Evolutionary conservation across 2,329 filamentous ascomycete species (phyloP).

Genomic region (Aspergillus latus): DNA sequence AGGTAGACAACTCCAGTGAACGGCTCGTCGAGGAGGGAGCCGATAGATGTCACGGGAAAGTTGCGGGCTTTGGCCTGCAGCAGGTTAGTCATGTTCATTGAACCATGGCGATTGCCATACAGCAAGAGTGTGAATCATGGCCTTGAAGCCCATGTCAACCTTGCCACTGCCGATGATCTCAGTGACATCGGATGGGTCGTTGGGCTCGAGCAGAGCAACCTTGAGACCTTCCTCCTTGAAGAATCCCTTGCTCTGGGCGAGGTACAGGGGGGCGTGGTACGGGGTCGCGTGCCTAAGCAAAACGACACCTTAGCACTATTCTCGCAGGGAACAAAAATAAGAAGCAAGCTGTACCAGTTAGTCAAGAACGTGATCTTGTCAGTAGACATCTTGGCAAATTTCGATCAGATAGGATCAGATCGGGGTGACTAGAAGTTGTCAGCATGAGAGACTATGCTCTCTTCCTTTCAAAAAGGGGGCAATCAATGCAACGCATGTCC

Average conservation of each 20-base stretch:
- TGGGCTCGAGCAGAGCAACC: conserved; percentile 73
- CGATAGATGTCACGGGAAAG: conserved; percentile 71
- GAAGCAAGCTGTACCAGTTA: conserved; percentile 63
- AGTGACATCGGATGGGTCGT: conserved; percentile 78
- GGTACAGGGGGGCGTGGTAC: conserved; percentile 75
- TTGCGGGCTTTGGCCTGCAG: conserved; percentile 68
- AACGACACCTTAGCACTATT: conserved; percentile 27
- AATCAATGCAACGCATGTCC: conserved; percentile 71
- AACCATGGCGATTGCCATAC: conserved; percentile 40
- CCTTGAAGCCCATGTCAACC: conserved; percentile 77
- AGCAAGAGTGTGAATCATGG: conserved; percentile 79
- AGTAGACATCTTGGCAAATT: conserved; percentile 65
- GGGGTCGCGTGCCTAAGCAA: conserved; percentile 70
- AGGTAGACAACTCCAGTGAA: conserved; percentile 79
- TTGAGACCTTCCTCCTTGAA: conserved; percentile 74
- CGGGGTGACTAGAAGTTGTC: conserved; percentile 24
- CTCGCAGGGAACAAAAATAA: conserved; percentile 2
- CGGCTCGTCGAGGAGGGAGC: conserved; percentile 74
- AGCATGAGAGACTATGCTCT: conserved; percentile 24
- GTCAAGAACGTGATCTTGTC: conserved; percentile 83
- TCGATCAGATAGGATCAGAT: conserved; percentile 28
- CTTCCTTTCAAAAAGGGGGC: conserved; percentile 27
- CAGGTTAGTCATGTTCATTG: neutral
- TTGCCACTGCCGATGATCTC: conserved; percentile 77
- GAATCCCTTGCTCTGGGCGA: conserved; percentile 73